Percentiles rank a stretch among this genome's conserved stretches.
phyloP scores from a whole-genome alignment of 2,329 filamentous ascomycete genomes.

The Penicillium occitanis region DNA sequence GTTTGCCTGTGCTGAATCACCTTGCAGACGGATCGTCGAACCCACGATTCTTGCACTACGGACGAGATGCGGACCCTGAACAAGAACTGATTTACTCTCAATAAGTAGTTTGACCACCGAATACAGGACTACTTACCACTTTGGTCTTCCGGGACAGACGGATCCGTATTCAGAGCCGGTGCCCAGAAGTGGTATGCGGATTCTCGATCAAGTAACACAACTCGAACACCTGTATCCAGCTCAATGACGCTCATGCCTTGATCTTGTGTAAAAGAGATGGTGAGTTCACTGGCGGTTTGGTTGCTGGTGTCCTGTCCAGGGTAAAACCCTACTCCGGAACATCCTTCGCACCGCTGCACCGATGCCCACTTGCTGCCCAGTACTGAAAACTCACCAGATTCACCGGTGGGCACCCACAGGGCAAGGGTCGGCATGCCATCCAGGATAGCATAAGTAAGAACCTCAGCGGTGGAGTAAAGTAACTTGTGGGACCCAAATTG shows the following conservation, averaged over 20 bases:
- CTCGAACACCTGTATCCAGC: slow-evolving; percentile 49
- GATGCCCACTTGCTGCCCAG: slow-evolving; percentile 32
- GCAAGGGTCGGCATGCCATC: slow-evolving; percentile 52
- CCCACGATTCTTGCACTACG: slow-evolving; percentile 45
- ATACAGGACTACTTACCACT: slow-evolving; percentile 39
- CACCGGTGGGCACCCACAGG: slow-evolving; percentile 40
- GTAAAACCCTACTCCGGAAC: slow-evolving; percentile 46
- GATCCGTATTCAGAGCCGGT: slow-evolving; percentile 51
- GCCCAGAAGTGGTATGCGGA: slow-evolving; percentile 60
- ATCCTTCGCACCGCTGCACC: slow-evolving; percentile 41
- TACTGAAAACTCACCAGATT: slow-evolving; percentile 45
- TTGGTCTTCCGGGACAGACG: slow-evolving; percentile 46
- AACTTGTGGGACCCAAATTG: slow-evolving; percentile 50
- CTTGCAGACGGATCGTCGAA: slow-evolving; percentile 44
- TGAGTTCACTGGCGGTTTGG: slow-evolving; percentile 29
- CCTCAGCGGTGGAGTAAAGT: slow-evolving; percentile 45
- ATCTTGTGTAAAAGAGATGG: slow-evolving; percentile 52
- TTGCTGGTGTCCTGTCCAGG: slow-evolving; percentile 35
- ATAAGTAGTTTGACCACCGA: background rate
- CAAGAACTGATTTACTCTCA: slow-evolving; percentile 41
- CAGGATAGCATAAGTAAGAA: slow-evolving; percentile 58
- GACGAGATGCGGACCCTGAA: slow-evolving; percentile 56
- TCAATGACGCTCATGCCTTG: slow-evolving; percentile 51
- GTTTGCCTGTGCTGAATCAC: slow-evolving; percentile 47
- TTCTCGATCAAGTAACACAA: slow-evolving; percentile 56